These are phyloP conservation scores for Penicillium capsulatum DNA, from an alignment of 2,329 filamentous ascomycete species.

Conservation along the genomic window DNA sequence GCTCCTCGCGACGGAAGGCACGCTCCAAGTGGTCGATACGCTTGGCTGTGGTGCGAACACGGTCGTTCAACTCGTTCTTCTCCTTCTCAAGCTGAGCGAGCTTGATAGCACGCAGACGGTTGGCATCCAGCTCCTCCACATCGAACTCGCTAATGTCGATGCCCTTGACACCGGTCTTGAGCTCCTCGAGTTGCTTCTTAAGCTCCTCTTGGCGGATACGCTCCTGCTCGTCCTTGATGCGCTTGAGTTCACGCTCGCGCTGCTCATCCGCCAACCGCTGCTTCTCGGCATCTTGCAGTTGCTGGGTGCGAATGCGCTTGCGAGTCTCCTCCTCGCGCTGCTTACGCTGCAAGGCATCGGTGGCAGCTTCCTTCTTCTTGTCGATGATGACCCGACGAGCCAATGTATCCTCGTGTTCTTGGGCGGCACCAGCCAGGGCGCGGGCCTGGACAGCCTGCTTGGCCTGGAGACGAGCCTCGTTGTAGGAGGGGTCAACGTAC, in stretches of 20 bases:
- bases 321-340: conserved; percentile 89
- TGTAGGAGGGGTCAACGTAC: conserved; percentile 89
- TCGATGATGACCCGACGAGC: conserved; percentile 86
- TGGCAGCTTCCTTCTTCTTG: conserved; percentile 95
- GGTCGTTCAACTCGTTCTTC: conserved; percentile 93
- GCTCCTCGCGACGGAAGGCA: conserved; percentile 91
- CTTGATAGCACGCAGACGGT: conserved; percentile 89
- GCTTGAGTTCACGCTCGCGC: conserved; percentile 80
- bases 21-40: conserved; percentile 95
- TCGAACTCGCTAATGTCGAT: conserved; percentile 70
- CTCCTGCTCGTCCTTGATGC: conserved; percentile 80
- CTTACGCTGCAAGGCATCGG: conserved; percentile 77
- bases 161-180: conserved; percentile 80
- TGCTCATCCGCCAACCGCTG: conserved; percentile 88
- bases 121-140: conserved; percentile 80
- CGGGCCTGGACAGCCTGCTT: conserved; percentile 76
- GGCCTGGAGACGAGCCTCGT: conserved; percentile 71
- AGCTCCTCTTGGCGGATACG: conserved; percentile 89
- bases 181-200: conserved; percentile 84
- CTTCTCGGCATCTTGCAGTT: conserved; percentile 84
- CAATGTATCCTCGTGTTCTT: conserved; percentile 83
- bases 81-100: conserved; percentile 93
- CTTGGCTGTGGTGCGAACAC: conserved; percentile 86
- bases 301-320: conserved; percentile 80
- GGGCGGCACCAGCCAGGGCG: conserved; percentile 80